Evolutionary conservation across 139 green algal species (phyloP).

Genomic region (Tetratostichococcus sp.): DNA sequence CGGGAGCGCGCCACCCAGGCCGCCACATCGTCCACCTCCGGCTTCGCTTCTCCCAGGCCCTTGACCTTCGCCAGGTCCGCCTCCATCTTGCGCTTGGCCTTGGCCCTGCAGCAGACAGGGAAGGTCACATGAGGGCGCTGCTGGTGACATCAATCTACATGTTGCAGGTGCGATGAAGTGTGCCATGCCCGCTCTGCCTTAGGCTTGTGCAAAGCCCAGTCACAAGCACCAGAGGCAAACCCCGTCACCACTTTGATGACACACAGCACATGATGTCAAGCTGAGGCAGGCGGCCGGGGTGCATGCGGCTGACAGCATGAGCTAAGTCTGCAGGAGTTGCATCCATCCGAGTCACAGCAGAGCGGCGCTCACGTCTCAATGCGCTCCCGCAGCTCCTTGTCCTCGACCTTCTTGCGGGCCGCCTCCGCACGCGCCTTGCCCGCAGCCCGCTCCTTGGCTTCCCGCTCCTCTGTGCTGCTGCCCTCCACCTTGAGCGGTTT

Average conservation of each 20-base stretch:
- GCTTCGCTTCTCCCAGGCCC: constrained; percentile 49
- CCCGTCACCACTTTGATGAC: no score
- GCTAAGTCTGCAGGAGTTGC: no score
- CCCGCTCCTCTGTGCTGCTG: constrained; percentile 22
- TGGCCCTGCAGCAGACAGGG: constrained; percentile 12
- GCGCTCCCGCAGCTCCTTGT: constrained; percentile 28
- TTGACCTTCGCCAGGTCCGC: constrained; percentile 43
- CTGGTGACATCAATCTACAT: not conserved
- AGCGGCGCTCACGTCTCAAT: constrained; percentile 46
- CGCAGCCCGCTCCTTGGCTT: constrained; percentile 21
- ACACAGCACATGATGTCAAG: no score
- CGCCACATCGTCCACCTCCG: constrained; percentile 62
- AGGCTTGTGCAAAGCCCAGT: no score
- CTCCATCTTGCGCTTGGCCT: constrained; percentile 44
- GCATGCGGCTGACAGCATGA: no score
- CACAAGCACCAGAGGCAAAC: no score
- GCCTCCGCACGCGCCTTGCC: constrained; percentile 12
- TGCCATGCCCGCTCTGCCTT: not conserved
- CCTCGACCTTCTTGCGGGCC: constrained; percentile 27
- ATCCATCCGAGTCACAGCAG: no score
- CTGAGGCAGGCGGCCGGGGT: no score
- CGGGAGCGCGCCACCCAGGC: constrained; percentile 63
- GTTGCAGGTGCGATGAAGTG: no score
- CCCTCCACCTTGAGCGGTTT: constrained; percentile 51
- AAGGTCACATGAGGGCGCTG: not conserved